Evolutionary conservation across 805 yeast genomes (phyloP), one percentile per base, ranked within the genome.

Genomic region (Saturnispora zaruensis): DNA sequence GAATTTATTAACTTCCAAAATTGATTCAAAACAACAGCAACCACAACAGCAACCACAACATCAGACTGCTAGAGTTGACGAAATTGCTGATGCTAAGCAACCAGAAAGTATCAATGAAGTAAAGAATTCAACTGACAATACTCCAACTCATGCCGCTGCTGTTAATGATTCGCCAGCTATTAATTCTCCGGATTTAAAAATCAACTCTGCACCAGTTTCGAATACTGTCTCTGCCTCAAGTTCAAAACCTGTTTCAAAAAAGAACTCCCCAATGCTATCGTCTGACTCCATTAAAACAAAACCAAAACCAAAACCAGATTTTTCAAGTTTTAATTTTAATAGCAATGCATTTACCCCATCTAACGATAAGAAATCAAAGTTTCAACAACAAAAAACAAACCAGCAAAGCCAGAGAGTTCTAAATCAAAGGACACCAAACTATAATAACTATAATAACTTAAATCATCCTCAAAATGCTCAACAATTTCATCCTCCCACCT

Each of bases 391-490:
- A 36, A 36, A 36, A 1, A 9, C 32, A 36, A 8, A 21, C 6
- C 40, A 36, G 40, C 57, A 26, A 25, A 50, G 36, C 36, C 55
- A 18, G 41, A 52, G 24, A 5, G 55, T 47, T 11, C 51, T 48
- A 26, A 50, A 48, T 45, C 51, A 14, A 66, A 69, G 54, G 69
- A 75, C 51, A 63, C 73, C 49, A 75, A 69, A 56, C 75, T 38
- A 38, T 21, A 38, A 38, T 23, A 38, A 38, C 6, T 38, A 38
- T 14, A 38, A 38, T 21, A 21, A 23, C n/a, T 13, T 38, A 6
- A 38, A 38, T 23, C 25, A 38, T 21, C 95, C 6, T 66, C 72
- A 18, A 89, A 84, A 58, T 69, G 82, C 53, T 67, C 83, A 53
- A 89, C 93, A 6, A 82, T 84, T 18, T 67, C 34, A 28, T 26